Percentiles rank a stretch among this genome's conserved stretches.
Evolutionary conservation across 768 basidiomycete species (phyloP).

Genomic region (Tephrocybe sp.): DNA sequence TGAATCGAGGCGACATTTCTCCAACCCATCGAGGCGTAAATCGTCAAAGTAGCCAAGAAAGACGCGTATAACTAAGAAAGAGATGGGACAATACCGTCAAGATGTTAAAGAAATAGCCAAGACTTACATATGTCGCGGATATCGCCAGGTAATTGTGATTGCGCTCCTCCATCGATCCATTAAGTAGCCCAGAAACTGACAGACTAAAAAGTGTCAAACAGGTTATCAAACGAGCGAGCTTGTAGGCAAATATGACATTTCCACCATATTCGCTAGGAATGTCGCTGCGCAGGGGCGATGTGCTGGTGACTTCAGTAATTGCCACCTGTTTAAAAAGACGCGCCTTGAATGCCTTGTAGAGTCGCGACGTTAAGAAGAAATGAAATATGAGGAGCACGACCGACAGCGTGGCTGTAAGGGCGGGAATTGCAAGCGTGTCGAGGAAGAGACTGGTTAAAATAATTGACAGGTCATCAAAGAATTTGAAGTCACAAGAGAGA

Average conservation of each 20-base stretch:
- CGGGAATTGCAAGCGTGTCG: slow-evolving; percentile 19
- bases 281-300: slow-evolving; percentile 22
- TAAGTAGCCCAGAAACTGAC: slow-evolving; percentile 35
- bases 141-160: slow-evolving; percentile 29
- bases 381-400: slow-evolving; percentile 15
- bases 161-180: slow-evolving; percentile 20
- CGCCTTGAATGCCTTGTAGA: slow-evolving; percentile 3
- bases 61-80: slow-evolving; percentile 45
- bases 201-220: slow-evolving; percentile 49
- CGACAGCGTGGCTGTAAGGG: slow-evolving; percentile 17
- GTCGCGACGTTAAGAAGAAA: slow-evolving; percentile 6
- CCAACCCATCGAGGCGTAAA: slow-evolving; percentile 38
- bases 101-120: background rate
- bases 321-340: slow-evolving; percentile 1
- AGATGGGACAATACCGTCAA: background rate
- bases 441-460: background rate
- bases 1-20: slow-evolving; percentile 42
- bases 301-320: slow-evolving; percentile 2
- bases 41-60: slow-evolving; percentile 40
- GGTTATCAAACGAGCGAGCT: slow-evolving; percentile 43
- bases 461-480: too few relatives aligned
- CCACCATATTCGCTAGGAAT: slow-evolving; percentile 44
- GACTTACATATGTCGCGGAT: slow-evolving; percentile 31
- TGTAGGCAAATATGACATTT: slow-evolving; percentile 44
- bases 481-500: too few relatives aligned